Percentiles rank a stretch among this genome's conserved stretches.
Conservation (phyloP, 495 filamentous ascomycete genomes). For the Extremus antarcticus region DNA sequence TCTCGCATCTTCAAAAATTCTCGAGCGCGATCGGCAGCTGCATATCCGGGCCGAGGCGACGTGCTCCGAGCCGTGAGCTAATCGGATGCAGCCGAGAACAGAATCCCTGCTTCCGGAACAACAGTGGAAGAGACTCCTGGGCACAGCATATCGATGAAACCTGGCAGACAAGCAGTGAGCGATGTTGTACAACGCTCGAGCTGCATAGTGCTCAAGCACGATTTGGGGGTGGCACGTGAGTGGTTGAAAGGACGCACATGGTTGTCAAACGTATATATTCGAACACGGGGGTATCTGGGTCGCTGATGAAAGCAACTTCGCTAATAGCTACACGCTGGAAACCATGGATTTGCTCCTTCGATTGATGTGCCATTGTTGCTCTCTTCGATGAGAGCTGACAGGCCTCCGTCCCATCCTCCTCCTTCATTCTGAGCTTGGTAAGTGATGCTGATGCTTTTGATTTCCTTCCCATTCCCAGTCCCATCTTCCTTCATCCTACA, state of each 20-base stretch:
- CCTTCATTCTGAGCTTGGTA: not conserved
- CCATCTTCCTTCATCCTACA: not conserved
- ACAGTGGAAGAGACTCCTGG: too few relatives aligned
- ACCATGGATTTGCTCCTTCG: too few relatives aligned
- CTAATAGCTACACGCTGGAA: not conserved
- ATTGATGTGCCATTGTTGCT: too few relatives aligned
- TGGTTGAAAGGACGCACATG: not conserved
- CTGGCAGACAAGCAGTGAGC: not conserved
- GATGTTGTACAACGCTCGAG: not conserved
- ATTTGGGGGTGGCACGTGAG: not conserved
- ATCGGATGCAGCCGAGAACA: too few relatives aligned
- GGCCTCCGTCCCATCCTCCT: not conserved
- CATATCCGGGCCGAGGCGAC: not conserved
- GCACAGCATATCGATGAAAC: too few relatives aligned
- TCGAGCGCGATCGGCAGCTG: not conserved
- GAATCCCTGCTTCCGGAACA: too few relatives aligned
- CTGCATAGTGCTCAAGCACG: not conserved
- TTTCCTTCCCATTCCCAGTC: not conserved
- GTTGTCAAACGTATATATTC: not conserved
- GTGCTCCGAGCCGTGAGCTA: not conserved
- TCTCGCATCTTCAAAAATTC: not conserved
- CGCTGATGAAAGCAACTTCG: not conserved
- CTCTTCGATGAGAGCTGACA: too few relatives aligned
- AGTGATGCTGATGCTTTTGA: constrained; percentile 11
- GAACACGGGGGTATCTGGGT: not conserved